These are phyloP conservation scores for Fusarium newnesense DNA, from an alignment of 2,329 filamentous ascomycete genomes.

Conservation along the genomic window DNA sequence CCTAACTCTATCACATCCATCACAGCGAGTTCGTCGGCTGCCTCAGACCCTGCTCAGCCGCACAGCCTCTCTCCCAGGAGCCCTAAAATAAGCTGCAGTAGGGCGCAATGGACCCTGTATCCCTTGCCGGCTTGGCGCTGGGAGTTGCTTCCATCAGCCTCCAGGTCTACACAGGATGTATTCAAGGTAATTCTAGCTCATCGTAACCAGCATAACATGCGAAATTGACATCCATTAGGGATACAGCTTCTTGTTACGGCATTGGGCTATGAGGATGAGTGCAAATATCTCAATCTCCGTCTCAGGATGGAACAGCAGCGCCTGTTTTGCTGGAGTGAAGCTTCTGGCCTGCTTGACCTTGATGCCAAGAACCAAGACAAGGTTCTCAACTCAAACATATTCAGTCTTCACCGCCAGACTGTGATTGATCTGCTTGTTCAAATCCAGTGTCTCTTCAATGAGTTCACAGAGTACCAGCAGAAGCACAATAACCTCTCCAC, in stretches of 20 bases:
- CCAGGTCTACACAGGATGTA: constrained; percentile 59
- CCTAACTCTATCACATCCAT: neutral
- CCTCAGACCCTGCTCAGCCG: neutral
- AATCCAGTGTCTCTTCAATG: constrained; percentile 58
- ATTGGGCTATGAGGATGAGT: constrained; percentile 59
- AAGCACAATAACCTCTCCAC: constrained; percentile 52
- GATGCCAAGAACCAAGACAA: constrained; percentile 54
- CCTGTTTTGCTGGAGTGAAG: constrained; percentile 61
- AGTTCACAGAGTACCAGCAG: constrained; percentile 56
- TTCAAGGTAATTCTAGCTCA: constrained; percentile 50
- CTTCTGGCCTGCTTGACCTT: constrained; percentile 58
- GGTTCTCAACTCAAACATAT: constrained; percentile 58
- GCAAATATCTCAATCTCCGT: constrained; percentile 59
- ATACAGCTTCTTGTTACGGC: constrained; percentile 61
- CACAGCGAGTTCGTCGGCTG: neutral
- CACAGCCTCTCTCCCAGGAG: constrained; percentile 6
- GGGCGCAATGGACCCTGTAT: constrained; percentile 56
- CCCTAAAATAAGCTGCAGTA: constrained; percentile 5
- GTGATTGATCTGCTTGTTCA: constrained; percentile 61
- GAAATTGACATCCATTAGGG: constrained; percentile 40
- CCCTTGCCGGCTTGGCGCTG: constrained; percentile 54
- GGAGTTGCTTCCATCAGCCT: constrained; percentile 58
- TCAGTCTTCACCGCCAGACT: constrained; percentile 59
- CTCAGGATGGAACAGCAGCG: constrained; percentile 62
- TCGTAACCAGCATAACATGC: neutral